Evolutionary conservation across 495 filamentous ascomycete genomes (phyloP).

Genomic region (Aspergillus sclerotiicarbonarius): DNA sequence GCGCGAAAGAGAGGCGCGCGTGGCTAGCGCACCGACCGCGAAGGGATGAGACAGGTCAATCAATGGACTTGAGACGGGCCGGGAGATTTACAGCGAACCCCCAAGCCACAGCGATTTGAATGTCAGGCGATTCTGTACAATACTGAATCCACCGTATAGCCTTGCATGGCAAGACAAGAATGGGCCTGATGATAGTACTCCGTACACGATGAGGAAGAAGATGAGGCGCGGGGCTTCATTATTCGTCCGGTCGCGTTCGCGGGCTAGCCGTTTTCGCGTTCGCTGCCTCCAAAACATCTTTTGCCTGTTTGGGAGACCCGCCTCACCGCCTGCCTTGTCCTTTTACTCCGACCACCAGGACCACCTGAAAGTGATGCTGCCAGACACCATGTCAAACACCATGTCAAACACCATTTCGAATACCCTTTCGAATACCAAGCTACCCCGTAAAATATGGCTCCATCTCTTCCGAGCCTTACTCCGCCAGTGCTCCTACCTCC

Average conservation of each 20-base stretch:
- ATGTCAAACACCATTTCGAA: not conserved
- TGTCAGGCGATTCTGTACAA: not conserved
- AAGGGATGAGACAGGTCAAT: constrained; percentile 23
- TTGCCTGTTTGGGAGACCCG: constrained; percentile 25
- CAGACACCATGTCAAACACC: constrained; percentile 7
- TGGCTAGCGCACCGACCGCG: constrained; percentile 29
- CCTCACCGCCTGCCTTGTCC: constrained; percentile 1
- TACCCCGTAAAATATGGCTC: constrained; percentile 53
- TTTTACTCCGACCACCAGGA: too few relatives aligned
- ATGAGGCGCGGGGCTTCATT: constrained; percentile 30
- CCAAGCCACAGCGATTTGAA: not conserved
- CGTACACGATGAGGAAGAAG: not conserved
- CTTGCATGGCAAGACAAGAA: constrained; percentile 1
- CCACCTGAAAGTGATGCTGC: too few relatives aligned
- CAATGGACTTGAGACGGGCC: constrained; percentile 18
- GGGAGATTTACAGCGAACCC: constrained; percentile 1
- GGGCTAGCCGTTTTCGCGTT: constrained; percentile 22
- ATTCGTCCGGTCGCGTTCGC: constrained; percentile 22
- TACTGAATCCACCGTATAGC: not conserved
- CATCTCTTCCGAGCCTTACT: constrained; percentile 75
- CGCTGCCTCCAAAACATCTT: constrained; percentile 24
- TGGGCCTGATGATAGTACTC: too few relatives aligned
- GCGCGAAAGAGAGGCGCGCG: constrained; percentile 41
- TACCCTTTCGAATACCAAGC: too few relatives aligned
- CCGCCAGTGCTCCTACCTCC: constrained; percentile 82